These are phyloP conservation scores for Exutisphaerella laricina DNA, from an alignment of 2,329 filamentous ascomycete species.

Conservation along the genomic window DNA sequence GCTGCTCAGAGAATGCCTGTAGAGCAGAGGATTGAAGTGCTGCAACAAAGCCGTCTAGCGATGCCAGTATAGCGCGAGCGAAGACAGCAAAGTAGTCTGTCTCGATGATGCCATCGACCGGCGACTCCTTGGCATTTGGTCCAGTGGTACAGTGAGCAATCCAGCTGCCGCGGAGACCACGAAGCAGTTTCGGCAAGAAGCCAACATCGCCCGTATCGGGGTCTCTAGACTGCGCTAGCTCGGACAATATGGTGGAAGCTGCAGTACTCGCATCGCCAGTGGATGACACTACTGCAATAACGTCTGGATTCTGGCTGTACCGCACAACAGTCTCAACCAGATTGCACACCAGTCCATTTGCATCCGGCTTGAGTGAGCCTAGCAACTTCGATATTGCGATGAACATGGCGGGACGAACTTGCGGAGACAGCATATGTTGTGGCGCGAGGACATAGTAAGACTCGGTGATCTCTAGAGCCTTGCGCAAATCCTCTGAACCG, in stretches of 20 bases:
- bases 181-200: constrained; percentile 50
- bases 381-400: constrained; percentile 39
- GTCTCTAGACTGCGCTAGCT: constrained; percentile 12
- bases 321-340: constrained; percentile 46
- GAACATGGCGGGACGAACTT: constrained; percentile 38
- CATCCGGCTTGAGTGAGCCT: constrained; percentile 43
- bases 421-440: constrained; percentile 40
- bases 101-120: constrained; percentile 68
- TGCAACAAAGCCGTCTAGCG: constrained; percentile 61
- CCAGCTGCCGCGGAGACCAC: constrained; percentile 44
- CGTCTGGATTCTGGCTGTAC: constrained; percentile 35
- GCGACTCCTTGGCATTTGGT: constrained; percentile 63
- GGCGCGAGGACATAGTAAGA: constrained; percentile 46
- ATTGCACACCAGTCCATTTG: constrained; percentile 43
- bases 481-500: constrained; percentile 45
- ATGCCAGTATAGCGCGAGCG: constrained; percentile 68
- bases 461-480: constrained; percentile 46
- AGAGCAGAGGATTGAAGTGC: constrained; percentile 40
- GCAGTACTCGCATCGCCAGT: constrained; percentile 15
- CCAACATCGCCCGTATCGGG: constrained; percentile 37
- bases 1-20: constrained; percentile 7
- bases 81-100: constrained; percentile 82
- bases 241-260: constrained; percentile 13
- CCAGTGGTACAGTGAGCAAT: constrained; percentile 76
- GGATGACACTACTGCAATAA: constrained; percentile 9